Evolutionary conservation across 2,329 filamentous ascomycete genomes (phyloP).

Genomic region (Aaosphaeria arxii): DNA sequence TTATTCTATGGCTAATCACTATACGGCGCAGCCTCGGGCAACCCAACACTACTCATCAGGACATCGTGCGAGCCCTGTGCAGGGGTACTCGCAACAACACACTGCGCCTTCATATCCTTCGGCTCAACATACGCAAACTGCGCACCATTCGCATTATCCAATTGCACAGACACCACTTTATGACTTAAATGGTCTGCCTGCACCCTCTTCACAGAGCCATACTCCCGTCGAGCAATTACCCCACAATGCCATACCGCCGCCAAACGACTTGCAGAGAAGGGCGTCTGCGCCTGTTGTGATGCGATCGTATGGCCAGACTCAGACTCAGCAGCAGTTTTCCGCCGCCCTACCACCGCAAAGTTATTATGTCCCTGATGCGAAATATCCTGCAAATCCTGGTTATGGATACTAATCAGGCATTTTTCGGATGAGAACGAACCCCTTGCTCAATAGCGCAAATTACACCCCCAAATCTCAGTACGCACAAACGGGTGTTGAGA

Average conservation of each 20-base stretch:
- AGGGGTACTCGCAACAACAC: conserved; percentile 17
- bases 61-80: conserved; percentile 8
- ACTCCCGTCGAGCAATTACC: conserved; percentile 12
- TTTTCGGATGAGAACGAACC: too few species aligned
- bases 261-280: conserved; percentile 22
- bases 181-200: conserved; percentile 15
- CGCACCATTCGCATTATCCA: conserved; percentile 22
- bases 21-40: conserved; percentile 4
- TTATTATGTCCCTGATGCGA: conserved; percentile 30
- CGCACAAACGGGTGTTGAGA: too few species aligned
- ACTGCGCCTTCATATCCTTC: conserved; percentile 16
- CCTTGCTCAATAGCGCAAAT: too few species aligned
- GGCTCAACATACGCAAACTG: conserved; percentile 15
- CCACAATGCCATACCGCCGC: conserved; percentile 12
- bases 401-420: conserved; percentile 7
- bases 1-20: not conserved
- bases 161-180: conserved; percentile 20
- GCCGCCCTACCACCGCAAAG: conserved; percentile 17
- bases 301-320: conserved; percentile 19
- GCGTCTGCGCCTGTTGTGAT: conserved; percentile 29
- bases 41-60: conserved; percentile 10
- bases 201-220: conserved; percentile 10
- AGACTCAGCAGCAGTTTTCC: conserved; percentile 10
- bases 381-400: conserved; percentile 13
- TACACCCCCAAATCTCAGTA: too few species aligned